Evolutionary conservation across 495 filamentous ascomycete species (phyloP).

Genomic region (Aspergillus avenaceus): DNA sequence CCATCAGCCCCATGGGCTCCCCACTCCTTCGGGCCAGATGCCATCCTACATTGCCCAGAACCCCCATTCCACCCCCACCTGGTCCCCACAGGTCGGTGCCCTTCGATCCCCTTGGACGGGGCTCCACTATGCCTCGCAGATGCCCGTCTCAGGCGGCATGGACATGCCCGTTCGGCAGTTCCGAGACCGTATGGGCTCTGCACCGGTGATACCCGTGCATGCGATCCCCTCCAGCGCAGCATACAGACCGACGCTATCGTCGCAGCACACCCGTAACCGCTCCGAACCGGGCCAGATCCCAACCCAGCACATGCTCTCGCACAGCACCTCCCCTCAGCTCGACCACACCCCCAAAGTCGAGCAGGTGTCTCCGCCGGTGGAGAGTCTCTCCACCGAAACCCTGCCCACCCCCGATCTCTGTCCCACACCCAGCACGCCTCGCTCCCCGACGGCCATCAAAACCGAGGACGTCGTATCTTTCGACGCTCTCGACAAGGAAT

Average conservation of each 20-base stretch:
- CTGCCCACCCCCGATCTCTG: slow-evolving; percentile 36
- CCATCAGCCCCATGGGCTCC: slow-evolving; percentile 8
- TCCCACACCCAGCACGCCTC: slow-evolving; percentile 34
- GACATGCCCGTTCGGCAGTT: slow-evolving; percentile 30
- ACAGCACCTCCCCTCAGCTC: slow-evolving; percentile 4
- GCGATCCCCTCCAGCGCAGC: slow-evolving; percentile 11
- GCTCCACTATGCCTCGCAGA: slow-evolving; percentile 13
- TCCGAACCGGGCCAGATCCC: slow-evolving; percentile 19
- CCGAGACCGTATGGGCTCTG: slow-evolving; percentile 37
- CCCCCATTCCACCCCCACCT: slow-evolving; percentile 13
- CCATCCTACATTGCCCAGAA: slow-evolving; percentile 26
- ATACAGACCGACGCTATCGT: background rate
- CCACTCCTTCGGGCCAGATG: slow-evolving; percentile 20
- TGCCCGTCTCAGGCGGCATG: slow-evolving; percentile 17
- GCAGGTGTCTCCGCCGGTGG: slow-evolving; percentile 14
- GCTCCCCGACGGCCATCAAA: slow-evolving; percentile 24
- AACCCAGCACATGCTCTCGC: background rate
- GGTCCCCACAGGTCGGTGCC: slow-evolving; percentile 8
- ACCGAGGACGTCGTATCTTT: background rate
- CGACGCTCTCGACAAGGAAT: slow-evolving; percentile 6
- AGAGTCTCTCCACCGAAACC: slow-evolving; percentile 24
- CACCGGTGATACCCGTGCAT: slow-evolving; percentile 33
- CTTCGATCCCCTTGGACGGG: slow-evolving; percentile 21
- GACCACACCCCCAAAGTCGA: slow-evolving; percentile 6
- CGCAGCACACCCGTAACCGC: slow-evolving; percentile 19